Evolutionary conservation across 805 yeast species (phyloP).

Genomic region (Candida pseudofarinosa): DNA sequence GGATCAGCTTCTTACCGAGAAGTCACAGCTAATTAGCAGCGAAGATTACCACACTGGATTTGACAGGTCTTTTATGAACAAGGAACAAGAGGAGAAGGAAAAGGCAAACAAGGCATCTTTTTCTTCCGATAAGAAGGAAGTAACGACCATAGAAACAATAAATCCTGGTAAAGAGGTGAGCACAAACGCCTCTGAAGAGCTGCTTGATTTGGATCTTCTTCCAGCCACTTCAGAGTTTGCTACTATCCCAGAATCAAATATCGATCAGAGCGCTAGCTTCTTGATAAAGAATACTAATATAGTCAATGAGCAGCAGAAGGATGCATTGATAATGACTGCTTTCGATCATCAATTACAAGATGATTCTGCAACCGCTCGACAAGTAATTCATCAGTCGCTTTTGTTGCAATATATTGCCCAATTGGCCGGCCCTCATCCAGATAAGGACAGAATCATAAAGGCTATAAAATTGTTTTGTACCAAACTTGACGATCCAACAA

Average conservation of each 20-base stretch:
- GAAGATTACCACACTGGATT: conserved; percentile 93
- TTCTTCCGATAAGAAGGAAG: conserved; percentile 15
- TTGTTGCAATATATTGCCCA: conserved; percentile 67
- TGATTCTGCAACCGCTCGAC: conserved; percentile 50
- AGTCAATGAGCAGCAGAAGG: conserved; percentile 80
- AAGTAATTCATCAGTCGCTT: conserved; percentile 75
- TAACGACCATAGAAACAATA: conserved; percentile 21
- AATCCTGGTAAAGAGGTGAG: conserved; percentile 4
- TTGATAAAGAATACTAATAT: conserved; percentile 61
- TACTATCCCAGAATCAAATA: conserved; percentile 46
- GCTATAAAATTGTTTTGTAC: conserved; percentile 64
- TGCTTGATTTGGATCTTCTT: conserved; percentile 46
- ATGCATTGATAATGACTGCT: conserved; percentile 88
- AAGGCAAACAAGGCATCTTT: conserved; percentile 7
- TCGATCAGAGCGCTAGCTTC: conserved; percentile 47
- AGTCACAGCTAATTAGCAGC: conserved; percentile 70
- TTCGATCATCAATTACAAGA: conserved; percentile 76
- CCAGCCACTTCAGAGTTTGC: conserved; percentile 68
- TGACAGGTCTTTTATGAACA: conserved; percentile 78
- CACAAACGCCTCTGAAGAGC: conserved; percentile 18
- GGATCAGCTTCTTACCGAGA: conserved; percentile 64
- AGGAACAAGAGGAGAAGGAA: conserved; percentile 30
- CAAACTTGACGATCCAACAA: conserved; percentile 47
- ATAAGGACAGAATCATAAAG: conserved; percentile 28
- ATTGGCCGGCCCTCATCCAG: conserved; percentile 31